Conservation (phyloP, 75 land plant species). For the Sequoia sempervirens region DNA sequence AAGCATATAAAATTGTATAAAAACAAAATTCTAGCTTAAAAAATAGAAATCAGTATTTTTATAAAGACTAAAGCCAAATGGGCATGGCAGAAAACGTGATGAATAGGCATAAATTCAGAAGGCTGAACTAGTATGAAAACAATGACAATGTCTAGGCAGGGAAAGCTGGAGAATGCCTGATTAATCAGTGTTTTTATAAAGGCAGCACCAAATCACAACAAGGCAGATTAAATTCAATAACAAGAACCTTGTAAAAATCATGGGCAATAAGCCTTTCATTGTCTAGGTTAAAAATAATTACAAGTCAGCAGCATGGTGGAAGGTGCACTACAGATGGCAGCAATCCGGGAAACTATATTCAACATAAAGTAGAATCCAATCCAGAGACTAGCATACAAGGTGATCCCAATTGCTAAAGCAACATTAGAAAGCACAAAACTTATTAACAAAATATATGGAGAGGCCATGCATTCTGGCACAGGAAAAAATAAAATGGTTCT, state of each 20-base stretch:
- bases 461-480: background rate
- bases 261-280: background rate
- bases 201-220: background rate
- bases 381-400: background rate
- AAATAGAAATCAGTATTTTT: no score
- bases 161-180: background rate
- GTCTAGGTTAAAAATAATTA: background rate
- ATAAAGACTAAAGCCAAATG: no score
- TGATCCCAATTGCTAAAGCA: background rate
- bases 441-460: background rate
- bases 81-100: no score
- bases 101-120: background rate
- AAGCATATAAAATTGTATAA: background rate
- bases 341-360: background rate
- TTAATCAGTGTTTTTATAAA: background rate
- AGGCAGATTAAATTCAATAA: background rate
- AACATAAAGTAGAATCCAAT: background rate
- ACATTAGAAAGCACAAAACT: background rate
- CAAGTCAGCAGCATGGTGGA: background rate
- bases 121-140: background rate
- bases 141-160: background rate
- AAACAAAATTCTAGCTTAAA: background rate
- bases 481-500: background rate
- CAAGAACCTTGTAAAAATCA: background rate
- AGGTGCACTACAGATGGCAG: background rate